Conservation (phyloP, 345 rosid genomes). For the Salix exigua region DNA sequence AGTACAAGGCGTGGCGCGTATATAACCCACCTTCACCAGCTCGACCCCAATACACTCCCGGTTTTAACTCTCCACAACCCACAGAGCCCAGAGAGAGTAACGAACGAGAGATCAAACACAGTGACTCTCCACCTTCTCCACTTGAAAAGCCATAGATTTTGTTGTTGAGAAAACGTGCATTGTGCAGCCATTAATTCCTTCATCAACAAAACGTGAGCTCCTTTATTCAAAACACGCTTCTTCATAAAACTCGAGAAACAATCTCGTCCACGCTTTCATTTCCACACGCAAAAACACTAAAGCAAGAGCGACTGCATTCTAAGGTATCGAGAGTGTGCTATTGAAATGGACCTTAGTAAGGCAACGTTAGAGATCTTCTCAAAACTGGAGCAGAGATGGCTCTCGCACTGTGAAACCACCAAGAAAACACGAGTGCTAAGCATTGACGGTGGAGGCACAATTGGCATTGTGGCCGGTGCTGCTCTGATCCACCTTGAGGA, state of each 20-base stretch:
- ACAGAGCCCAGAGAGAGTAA: conserved; percentile 6
- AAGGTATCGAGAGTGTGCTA: background rate
- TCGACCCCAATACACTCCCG: conserved; percentile 15
- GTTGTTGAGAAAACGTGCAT: conserved; percentile 4
- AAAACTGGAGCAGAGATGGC: conserved; percentile 86
- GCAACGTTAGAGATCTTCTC: conserved; percentile 88
- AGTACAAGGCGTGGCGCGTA: background rate
- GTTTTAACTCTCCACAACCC: conserved; percentile 15
- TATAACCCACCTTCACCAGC: conserved; percentile 9
- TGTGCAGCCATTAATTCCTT: conserved; percentile 29
- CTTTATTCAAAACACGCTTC: background rate
- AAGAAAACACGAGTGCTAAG: conserved; percentile 70
- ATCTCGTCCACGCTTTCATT: background rate
- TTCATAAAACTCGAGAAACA: background rate
- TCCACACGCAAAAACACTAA: background rate
- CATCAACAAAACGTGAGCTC: conserved; percentile 32
- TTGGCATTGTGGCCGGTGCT: conserved; percentile 63
- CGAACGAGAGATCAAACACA: background rate
- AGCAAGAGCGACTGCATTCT: background rate
- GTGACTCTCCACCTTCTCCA: background rate
- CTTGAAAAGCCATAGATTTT: conserved; percentile 2
- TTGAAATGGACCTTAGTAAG: conserved; percentile 74
- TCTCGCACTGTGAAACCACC: conserved; percentile 66
- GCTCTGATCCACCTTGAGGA: conserved; percentile 70
- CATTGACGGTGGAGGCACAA: conserved; percentile 86